These are phyloP conservation scores for Puccinia coronata DNA, from an alignment of 1,284 basidiomycete genomes.

Conservation along the genomic window DNA sequence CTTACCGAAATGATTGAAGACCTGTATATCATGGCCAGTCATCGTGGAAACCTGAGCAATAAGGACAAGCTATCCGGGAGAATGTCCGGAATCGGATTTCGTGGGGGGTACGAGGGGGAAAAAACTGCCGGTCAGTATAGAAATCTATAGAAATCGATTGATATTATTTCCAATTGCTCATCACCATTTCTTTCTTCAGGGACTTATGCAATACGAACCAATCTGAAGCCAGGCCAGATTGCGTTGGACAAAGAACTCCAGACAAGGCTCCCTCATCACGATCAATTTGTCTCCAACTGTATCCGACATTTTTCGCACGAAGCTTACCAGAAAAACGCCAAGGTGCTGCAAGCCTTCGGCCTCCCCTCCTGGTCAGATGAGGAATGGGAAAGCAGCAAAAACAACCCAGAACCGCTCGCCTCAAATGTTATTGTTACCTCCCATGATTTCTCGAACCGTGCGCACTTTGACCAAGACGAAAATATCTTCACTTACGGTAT, in stretches of 20 bases:
- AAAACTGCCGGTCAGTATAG: not conserved
- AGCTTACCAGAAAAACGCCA: not conserved
- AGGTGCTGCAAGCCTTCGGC: not conserved
- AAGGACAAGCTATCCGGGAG: not conserved
- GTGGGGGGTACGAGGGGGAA: not conserved
- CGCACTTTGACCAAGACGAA: not conserved
- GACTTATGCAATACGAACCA: not conserved
- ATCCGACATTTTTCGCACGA: not conserved
- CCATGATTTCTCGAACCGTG: not conserved
- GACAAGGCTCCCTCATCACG: not conserved
- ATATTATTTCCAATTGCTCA: not conserved
- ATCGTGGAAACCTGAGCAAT: not conserved
- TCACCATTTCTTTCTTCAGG: not conserved
- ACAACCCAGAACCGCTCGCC: not conserved
- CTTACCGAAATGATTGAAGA: constrained; percentile 6
- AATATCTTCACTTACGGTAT: constrained; percentile 10
- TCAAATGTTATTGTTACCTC: not conserved
- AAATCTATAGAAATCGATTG: not conserved
- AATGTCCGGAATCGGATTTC: not conserved
- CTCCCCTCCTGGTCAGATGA: constrained; percentile 15
- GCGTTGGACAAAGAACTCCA: not conserved
- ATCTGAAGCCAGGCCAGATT: not conserved
- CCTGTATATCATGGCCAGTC: not conserved
- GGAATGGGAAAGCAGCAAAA: not conserved
- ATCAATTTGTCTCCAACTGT: not conserved